Base-by-base conservation (phyloP, 2,329 filamentous ascomycete species). In the Venturia nashicola region DNA sequence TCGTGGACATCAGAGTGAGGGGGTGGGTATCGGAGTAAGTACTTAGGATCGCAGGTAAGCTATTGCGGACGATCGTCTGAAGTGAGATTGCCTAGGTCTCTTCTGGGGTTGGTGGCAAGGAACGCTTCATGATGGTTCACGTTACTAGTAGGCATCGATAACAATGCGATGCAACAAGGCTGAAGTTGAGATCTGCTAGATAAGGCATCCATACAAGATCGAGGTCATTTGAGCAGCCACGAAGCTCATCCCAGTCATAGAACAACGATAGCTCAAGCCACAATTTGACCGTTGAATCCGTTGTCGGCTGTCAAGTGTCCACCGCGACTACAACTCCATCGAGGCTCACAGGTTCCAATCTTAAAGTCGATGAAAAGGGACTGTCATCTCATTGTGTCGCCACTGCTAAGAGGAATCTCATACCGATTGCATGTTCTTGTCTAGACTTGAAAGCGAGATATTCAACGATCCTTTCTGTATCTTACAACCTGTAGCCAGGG, bases 221-320 rank as follows among this genome's bases (percentile, higher is more conserved):
- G 34, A 36, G 3, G 36, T 36, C 32, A 18, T n/a, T 57, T 27
- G 14, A 3, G 2, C 7, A n/a, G 51, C n/a, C 7, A n/a, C 51
- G 18, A 57, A 57, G 51, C 51, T 57, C 51, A 57, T 57, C 32
- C 27, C 27, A 14, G 51, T 57, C 51, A 36, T 36, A n/a, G n/a
- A n/a, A n/a, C n/a, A n/a, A n/a, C n/a, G n/a, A n/a, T n/a, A 57
- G 51, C 51, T 57, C 8, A 57, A 34, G 51, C 51, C 51, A 57
- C 51, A 36, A 36, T 57, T 34, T 57, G 14, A 57, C 12, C 51
- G 51, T 57, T 57, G 27, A 27, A 51, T 14, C 46, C 46, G 46
- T 51, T 51, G 46, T 51, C 46, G 46, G 20, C 46, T 27, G 20
- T 6, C 46, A 20, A 9, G 20, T 27, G 20, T 6, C 46, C 32